phyloP scores from a whole-genome alignment of 305 asterid species.

The Fraxinus floribunda region DNA sequence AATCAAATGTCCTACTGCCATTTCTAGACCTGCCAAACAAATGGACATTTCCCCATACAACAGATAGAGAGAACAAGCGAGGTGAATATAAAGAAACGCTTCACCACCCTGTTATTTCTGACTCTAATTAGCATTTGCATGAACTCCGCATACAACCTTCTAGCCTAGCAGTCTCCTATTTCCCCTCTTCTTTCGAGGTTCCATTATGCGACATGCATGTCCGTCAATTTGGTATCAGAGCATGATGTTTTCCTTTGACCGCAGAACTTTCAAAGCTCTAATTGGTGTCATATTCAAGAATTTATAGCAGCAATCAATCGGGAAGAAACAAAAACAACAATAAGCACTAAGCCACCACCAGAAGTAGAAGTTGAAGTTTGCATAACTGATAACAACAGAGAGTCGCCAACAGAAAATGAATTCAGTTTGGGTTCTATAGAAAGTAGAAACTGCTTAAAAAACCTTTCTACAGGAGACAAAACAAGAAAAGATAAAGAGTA shows the following conservation, averaged over 20 bases:
- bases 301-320: background rate
- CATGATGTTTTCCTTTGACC: background rate
- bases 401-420: background rate
- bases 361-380: background rate
- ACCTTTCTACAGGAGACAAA: background rate
- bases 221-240: background rate
- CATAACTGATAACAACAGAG: background rate
- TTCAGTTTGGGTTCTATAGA: background rate
- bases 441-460: background rate
- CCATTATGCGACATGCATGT: background rate
- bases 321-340: background rate
- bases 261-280: background rate
- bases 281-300: background rate
- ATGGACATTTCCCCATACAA: background rate
- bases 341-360: background rate
- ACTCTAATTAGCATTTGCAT: background rate
- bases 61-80: background rate
- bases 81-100: background rate
- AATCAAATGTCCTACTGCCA: background rate
- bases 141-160: background rate
- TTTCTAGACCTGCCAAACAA: background rate
- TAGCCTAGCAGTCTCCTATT: conserved; percentile 1
- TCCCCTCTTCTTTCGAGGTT: background rate
- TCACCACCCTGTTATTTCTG: background rate
- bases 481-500: background rate